These are phyloP conservation scores for Cutaneotrichosporon curvatum DNA, from an alignment of 1,284 basidiomycete species.

Conservation along the genomic window DNA sequence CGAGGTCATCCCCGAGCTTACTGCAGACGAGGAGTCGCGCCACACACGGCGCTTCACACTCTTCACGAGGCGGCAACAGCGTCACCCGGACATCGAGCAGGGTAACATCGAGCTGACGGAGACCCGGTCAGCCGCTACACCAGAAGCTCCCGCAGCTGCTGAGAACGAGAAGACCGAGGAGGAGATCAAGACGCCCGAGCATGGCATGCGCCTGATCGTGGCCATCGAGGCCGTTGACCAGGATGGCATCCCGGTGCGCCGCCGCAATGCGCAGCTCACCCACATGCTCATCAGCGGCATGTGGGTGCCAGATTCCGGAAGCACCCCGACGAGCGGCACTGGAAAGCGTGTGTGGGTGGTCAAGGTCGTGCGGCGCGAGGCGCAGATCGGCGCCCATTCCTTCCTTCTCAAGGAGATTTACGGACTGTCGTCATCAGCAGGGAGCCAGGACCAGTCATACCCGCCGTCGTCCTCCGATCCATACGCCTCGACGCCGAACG, in stretches of 20 bases:
- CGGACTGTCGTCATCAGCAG: constrained; percentile 55
- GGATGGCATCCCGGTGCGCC: constrained; percentile 51
- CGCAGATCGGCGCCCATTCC: constrained; percentile 70
- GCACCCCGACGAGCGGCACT: constrained; percentile 5
- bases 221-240: constrained; percentile 67
- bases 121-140: constrained; percentile 19
- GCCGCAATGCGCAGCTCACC: constrained; percentile 73
- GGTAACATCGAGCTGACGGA: constrained; percentile 39
- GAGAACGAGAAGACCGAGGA: constrained; percentile 38
- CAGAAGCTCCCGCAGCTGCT: constrained; percentile 24
- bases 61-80: constrained; percentile 22
- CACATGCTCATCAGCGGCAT: constrained; percentile 76
- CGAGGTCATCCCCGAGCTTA: constrained; percentile 26
- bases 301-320: constrained; percentile 47
- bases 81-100: constrained; percentile 32
- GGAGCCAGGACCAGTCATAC: constrained; percentile 47
- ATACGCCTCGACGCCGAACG: constrained; percentile 70
- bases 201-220: constrained; percentile 68
- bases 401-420: constrained; percentile 90
- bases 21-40: neutral
- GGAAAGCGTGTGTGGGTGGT: constrained; percentile 67
- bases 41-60: constrained; percentile 27
- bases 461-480: constrained; percentile 51
- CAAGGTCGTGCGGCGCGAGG: constrained; percentile 80
- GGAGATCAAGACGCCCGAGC: constrained; percentile 50